These are phyloP conservation scores for Graphiopsis chlorocephala DNA, from an alignment of 2,329 filamentous ascomycete species.

Conservation along the genomic window DNA sequence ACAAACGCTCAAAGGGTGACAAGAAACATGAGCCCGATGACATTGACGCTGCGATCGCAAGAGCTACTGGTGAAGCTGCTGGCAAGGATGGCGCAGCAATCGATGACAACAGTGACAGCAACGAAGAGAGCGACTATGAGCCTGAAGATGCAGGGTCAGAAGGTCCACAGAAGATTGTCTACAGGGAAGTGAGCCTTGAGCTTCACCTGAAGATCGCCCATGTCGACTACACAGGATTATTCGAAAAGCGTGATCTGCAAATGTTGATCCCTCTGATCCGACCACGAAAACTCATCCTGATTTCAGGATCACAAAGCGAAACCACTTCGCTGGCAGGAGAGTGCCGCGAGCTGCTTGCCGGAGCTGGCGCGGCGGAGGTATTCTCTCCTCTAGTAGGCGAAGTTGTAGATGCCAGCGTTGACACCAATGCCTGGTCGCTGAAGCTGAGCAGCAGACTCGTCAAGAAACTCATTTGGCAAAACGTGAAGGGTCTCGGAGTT, in stretches of 20 bases:
- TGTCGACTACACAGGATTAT: slow-evolving; percentile 87
- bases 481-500: slow-evolving; percentile 82
- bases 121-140: slow-evolving; percentile 48
- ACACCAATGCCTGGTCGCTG: slow-evolving; percentile 96
- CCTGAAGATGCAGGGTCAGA: slow-evolving; percentile 48
- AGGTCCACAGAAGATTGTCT: slow-evolving; percentile 74
- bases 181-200: slow-evolving; percentile 61
- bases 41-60: slow-evolving; percentile 34
- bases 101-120: slow-evolving; percentile 26
- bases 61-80: slow-evolving; percentile 34
- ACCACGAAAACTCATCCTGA: slow-evolving; percentile 90
- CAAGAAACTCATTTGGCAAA: slow-evolving; percentile 89
- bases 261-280: slow-evolving; percentile 94
- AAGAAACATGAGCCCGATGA: slow-evolving; percentile 33
- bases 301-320: slow-evolving; percentile 76
- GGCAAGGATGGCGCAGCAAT: slow-evolving; percentile 22
- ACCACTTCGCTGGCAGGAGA: slow-evolving; percentile 75
- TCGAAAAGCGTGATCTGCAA: slow-evolving; percentile 89
- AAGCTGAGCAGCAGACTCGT: slow-evolving; percentile 83
- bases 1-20: slow-evolving; percentile 62
- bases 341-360: slow-evolving; percentile 64
- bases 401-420: slow-evolving; percentile 83
- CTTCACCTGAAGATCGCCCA: slow-evolving; percentile 77
- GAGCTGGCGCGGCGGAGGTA: slow-evolving; percentile 48
- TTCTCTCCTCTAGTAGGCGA: slow-evolving; percentile 76